Conservation (phyloP, 2,329 filamentous ascomycete species). For the Domatiomyces globalis region DNA sequence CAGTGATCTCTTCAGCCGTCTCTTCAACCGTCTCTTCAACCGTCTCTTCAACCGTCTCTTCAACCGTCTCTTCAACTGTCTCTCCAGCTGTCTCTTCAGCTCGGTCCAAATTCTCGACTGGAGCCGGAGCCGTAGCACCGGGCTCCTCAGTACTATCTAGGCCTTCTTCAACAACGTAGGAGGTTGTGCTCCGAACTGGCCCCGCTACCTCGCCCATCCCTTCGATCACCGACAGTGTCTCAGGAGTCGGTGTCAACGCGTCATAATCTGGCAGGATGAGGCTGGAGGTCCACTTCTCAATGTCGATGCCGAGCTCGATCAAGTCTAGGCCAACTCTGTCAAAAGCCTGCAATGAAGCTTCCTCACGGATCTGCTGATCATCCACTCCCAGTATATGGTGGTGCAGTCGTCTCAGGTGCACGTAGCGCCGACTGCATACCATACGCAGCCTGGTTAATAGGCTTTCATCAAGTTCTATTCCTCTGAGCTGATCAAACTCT, state of each 20-base stretch:
- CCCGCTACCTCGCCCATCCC: neutral
- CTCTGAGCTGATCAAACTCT: neutral
- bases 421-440: neutral
- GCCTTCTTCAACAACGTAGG: neutral
- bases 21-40: too few relatives aligned
- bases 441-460: neutral
- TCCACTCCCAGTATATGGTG: neutral
- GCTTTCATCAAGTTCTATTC: neutral
- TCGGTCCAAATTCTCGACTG: too few relatives aligned
- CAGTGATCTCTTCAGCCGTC: neutral
- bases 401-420: neutral
- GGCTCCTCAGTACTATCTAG: neutral
- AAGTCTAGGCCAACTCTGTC: neutral
- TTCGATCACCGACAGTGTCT: neutral
- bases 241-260: neutral
- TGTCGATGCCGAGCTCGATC: neutral
- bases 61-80: neutral
- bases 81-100: too few relatives aligned
- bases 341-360: neutral
- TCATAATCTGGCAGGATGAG: neutral
- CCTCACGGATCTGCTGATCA: neutral
- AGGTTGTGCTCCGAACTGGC: neutral
- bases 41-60: neutral
- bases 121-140: too few relatives aligned
- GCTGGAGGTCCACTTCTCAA: neutral